Base-by-base conservation (phyloP, 2,329 filamentous ascomycete species). In the Aspergillus fumigatus region DNA sequence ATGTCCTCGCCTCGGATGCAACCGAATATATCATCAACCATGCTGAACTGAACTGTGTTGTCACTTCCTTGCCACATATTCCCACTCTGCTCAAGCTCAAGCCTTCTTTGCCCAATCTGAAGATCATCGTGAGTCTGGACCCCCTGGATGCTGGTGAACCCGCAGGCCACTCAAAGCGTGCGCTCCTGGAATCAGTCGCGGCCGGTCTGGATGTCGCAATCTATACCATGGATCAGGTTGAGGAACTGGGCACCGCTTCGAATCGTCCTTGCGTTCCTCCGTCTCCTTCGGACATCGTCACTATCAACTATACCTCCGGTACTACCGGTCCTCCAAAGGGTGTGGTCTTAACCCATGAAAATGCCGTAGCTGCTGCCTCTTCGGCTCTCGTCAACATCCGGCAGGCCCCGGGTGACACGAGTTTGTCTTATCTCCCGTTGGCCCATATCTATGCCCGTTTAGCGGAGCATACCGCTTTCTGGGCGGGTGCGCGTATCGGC, bases 11-110 rank as follows among this genome's bases (percentile, higher is more conserved):
- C 9, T 88, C 93, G 11, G 90, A 96, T 64, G 85, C 92, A 2
- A 92, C 90, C 56, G 92, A 97, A 77, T 97, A 90, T 77, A 97
- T 99, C 74, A 88, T 97, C 78, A 95, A 95, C 75, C 93, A 97
- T 73, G 85, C 91, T 54, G 82, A 87, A 60, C 79, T 97, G 55
- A 75, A 81, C 57, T 90, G 87, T 67, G 85, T 97, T 41, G 86
- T 88, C 60, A 87, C 89, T 57, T 92, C 89, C 27, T 79, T 97
- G 48, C 85, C 86, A 47, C 92, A 96, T 69, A 86, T 97, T 53
- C 87, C 91, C 1, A 84, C 86, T 17, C 82, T 97, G 54, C 80
- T 97, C 60, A 92, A 92, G 79, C 79, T 97, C 63, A 86, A 86
- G 64, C 80, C 89, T n/a, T 83, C 88, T 52, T 77, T 93, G 58